Evolutionary conservation across 2,329 filamentous ascomycete species (phyloP), one percentile per base, ranked within the genome.

Genomic region (Passalora sequoiae): DNA sequence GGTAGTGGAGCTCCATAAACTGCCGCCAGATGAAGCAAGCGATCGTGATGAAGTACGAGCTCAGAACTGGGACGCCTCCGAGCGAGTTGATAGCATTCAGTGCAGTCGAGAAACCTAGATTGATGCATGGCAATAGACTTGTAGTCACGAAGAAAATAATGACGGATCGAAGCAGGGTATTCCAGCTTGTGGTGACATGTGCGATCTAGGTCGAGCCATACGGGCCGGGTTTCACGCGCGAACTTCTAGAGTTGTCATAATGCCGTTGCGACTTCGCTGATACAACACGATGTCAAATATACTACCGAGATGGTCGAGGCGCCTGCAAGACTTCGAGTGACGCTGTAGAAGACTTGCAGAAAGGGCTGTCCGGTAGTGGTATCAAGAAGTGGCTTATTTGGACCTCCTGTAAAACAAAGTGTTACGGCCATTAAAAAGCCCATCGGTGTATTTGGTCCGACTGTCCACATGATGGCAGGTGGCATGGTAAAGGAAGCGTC

Each of bases 1-100:
- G 66, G 67, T 0, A 72, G 54, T 0, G 60, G 54, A 63, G 53
- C 13, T 50, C 50, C 1, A 52, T 56, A 24, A 70, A 38, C 4
- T 69, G 64, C 38, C 61, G 61, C 47, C 63, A 56, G 25, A 67
- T 50, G 3, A 69, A 27, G 44, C 59, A 64, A 31, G 58, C 55
- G 35, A 67, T 66, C 15, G 59, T 59, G 44, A 65, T 53, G 30
- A 68, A 63, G 46, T 69, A 69, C 4, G 70, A 63, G 6, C 58
- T 59, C 19, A 73, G 56, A 9, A 68, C 55, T 2, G 68, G 63
- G 16, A 56, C 63, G 8, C 63, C 58, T 5, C 57, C 60, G 6
- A 71, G 60, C 2, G 67, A 63, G 25, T 69, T 61, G 30, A 70
- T 67, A 24, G 66, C 66, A 46, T 66, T 64, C 33, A 74, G 60